These are phyloP conservation scores for Eucalyptus erythrocorys DNA, from an alignment of 345 rosid species.

Conservation along the genomic window DNA sequence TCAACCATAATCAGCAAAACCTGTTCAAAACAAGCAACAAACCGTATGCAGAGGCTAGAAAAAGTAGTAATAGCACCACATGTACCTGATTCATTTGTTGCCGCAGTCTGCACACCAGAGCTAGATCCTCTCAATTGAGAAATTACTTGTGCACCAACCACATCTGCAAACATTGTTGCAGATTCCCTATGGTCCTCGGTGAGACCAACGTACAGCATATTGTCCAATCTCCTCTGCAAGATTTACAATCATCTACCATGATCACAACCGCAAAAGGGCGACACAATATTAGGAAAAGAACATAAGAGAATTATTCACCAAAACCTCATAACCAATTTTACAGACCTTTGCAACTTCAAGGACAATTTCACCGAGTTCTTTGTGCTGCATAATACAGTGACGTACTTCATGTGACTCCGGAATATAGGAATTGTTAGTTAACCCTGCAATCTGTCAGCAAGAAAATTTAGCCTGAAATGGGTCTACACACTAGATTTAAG, in stretches of 20 bases:
- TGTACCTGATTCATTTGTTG: conserved; percentile 25
- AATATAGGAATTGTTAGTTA: conserved; percentile 83
- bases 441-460: conserved; percentile 70
- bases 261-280: conserved; percentile 11
- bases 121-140: conserved; percentile 42
- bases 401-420: conserved; percentile 74
- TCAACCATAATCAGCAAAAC: not conserved
- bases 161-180: conserved; percentile 86
- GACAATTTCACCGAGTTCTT: conserved; percentile 60
- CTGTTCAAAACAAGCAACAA: not conserved
- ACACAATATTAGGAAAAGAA: conserved; percentile 7
- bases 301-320: not conserved
- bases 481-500: not conserved
- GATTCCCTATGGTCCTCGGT: conserved; percentile 92
- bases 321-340: not conserved
- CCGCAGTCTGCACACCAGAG: conserved; percentile 1
- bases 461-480: not conserved
- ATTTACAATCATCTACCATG: conserved; percentile 33
- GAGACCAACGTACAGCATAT: conserved; percentile 89
- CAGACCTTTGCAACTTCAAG: conserved; percentile 90
- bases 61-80: not conserved
- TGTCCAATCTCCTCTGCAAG: conserved; percentile 92
- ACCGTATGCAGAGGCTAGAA: not conserved
- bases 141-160: conserved; percentile 88
- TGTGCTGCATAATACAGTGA: conserved; percentile 66